These are phyloP conservation scores for Cucurbita moschata DNA, from an alignment of 306 rosid species.

Conservation along the genomic window DNA sequence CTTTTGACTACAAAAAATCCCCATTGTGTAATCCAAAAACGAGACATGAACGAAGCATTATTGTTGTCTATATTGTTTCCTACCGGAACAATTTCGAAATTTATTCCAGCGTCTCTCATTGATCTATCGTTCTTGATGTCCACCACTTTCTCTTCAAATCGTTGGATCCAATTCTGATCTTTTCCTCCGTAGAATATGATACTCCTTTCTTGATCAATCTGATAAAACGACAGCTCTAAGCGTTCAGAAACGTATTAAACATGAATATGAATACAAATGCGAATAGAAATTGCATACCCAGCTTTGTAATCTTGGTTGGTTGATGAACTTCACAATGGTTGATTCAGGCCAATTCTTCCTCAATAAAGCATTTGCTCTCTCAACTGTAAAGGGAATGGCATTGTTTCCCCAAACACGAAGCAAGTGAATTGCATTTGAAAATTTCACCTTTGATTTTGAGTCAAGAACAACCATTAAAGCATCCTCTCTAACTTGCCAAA, in stretches of 20 bases:
- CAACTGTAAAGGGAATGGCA: conserved; percentile 26
- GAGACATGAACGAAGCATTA: neutral
- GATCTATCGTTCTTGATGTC: conserved; percentile 22
- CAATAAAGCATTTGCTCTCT: neutral
- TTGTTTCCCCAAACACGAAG: conserved; percentile 32
- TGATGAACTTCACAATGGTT: conserved; percentile 6
- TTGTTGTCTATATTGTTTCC: conserved; percentile 14
- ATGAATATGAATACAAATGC: neutral
- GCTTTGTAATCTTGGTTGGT: neutral
- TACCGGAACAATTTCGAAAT: conserved; percentile 15
- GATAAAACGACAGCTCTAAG: no score
- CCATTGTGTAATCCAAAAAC: conserved; percentile 28
- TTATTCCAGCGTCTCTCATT: neutral
- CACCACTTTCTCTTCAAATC: conserved; percentile 30
- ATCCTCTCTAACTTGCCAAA: conserved; percentile 36
- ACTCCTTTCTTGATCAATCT: conserved; percentile 37
- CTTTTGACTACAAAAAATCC: neutral
- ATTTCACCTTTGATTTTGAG: conserved; percentile 28
- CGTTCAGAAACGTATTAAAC: no score
- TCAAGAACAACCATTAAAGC: conserved; percentile 21
- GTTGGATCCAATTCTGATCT: conserved; percentile 43
- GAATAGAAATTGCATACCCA: conserved; percentile 14
- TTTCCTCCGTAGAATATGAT: conserved; percentile 57
- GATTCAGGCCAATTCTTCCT: conserved; percentile 3
- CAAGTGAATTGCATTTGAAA: conserved; percentile 31